These are phyloP conservation scores for Colletotrichum camelliae DNA, from an alignment of 2,329 filamentous ascomycete species.

Conservation along the genomic window DNA sequence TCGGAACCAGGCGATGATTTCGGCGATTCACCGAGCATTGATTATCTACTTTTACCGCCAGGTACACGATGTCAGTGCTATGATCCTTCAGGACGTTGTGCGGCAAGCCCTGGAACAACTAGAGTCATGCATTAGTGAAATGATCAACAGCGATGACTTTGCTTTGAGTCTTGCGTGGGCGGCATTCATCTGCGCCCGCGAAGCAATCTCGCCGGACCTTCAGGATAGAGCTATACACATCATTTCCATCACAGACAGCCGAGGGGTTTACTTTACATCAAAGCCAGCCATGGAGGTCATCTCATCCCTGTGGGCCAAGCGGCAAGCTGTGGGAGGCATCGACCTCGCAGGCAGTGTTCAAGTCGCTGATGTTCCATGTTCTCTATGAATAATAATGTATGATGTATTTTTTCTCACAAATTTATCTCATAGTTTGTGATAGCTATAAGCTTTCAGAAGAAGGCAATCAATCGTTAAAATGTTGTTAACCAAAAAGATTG, in stretches of 20 bases:
- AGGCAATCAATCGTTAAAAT: background rate
- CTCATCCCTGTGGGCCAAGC: background rate
- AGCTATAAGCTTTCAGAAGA: background rate
- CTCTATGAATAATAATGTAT: background rate
- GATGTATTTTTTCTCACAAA: background rate
- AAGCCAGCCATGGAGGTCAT: background rate
- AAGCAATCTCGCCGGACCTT: conserved; percentile 39
- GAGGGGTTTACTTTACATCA: background rate
- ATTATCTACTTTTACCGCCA: conserved; percentile 51
- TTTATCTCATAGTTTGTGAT: background rate
- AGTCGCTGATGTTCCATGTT: background rate
- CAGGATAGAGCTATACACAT: conserved; percentile 28
- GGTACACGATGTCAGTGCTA: conserved; percentile 43
- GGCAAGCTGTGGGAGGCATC: background rate
- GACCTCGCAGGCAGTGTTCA: conserved; percentile 7
- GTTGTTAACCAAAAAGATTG: background rate
- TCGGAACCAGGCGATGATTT: conserved; percentile 33
- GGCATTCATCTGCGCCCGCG: conserved; percentile 47
- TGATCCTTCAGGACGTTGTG: conserved; percentile 44
- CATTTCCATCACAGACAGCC: background rate
- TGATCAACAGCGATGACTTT: conserved; percentile 38
- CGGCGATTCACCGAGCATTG: conserved; percentile 46
- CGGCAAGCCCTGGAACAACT: conserved; percentile 39
- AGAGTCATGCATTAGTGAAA: conserved; percentile 33
- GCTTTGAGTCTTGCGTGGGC: conserved; percentile 45